phyloP scores from a whole-genome alignment of 768 basidiomycete species.

The Gymnopilus dilepis region DNA sequence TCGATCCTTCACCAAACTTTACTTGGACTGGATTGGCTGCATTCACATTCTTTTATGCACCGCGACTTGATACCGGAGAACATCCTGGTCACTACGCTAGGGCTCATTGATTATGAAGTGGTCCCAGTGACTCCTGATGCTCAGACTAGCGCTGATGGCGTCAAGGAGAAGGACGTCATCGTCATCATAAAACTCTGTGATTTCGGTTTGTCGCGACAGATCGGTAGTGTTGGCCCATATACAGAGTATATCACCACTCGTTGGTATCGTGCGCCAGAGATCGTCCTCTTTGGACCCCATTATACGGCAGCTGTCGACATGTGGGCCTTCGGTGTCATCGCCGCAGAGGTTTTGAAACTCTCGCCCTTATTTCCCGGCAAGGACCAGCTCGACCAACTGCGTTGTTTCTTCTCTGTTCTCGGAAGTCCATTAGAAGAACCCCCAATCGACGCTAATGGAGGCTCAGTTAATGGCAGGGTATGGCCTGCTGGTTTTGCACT shows the following conservation, averaged over 20 bases:
- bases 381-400: conserved; percentile 86
- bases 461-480: conserved; percentile 75
- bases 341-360: conserved; percentile 90
- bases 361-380: conserved; percentile 93
- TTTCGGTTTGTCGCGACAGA: conserved; percentile 90
- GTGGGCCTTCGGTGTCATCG: conserved; percentile 96
- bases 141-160: conserved; percentile 39
- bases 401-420: conserved; percentile 79
- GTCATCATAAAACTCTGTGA: conserved; percentile 95
- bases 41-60: conserved; percentile 89
- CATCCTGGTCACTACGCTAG: conserved; percentile 93
- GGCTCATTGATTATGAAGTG: conserved; percentile 83
- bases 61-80: conserved; percentile 99
- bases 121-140: conserved; percentile 57
- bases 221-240: conserved; percentile 79
- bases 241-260: conserved; percentile 96
- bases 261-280: conserved; percentile 97
- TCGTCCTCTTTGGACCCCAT: conserved; percentile 80
- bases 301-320: conserved; percentile 95
- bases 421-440: conserved; percentile 85
- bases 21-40: conserved; percentile 86
- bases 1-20: conserved; percentile 90
- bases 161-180: conserved; percentile 82
- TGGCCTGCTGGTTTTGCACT: conserved; percentile 86
- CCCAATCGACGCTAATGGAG: conserved; percentile 68